These are phyloP conservation scores for Dactylorhiza incarnata DNA, from an alignment of 106 monocot species.

Conservation along the genomic window DNA sequence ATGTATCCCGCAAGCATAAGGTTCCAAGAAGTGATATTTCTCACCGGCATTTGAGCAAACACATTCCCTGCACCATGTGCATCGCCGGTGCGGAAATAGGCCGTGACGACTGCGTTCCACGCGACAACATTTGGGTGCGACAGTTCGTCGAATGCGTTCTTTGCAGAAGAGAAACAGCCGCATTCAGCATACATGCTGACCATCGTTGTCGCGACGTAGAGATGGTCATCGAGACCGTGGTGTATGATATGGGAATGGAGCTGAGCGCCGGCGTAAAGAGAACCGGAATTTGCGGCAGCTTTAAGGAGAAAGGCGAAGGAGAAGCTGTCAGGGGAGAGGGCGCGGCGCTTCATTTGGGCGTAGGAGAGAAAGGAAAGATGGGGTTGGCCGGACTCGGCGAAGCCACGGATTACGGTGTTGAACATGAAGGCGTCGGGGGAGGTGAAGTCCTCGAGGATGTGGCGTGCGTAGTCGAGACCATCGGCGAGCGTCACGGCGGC, in stretches of 20 bases:
- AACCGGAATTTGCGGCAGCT: slow-evolving; percentile 32
- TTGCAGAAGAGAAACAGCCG: slow-evolving; percentile 16
- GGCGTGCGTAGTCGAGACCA: slow-evolving; percentile 26
- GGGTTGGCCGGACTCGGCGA: slow-evolving; percentile 25
- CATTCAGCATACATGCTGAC: slow-evolving; percentile 55
- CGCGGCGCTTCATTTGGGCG: slow-evolving; percentile 23
- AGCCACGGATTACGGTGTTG: slow-evolving; percentile 59
- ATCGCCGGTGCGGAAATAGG: slow-evolving; percentile 28
- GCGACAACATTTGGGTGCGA: slow-evolving; percentile 46
- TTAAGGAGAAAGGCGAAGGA: slow-evolving; percentile 64
- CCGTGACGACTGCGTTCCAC: slow-evolving; percentile 58
- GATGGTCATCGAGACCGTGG: slow-evolving; percentile 38
- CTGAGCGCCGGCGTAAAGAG: slow-evolving; percentile 25
- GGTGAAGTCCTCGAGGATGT: slow-evolving; percentile 28
- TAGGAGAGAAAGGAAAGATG: slow-evolving; percentile 19
- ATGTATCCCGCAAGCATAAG: slow-evolving; percentile 58
- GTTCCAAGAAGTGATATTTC: slow-evolving; percentile 57
- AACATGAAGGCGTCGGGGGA: slow-evolving; percentile 50
- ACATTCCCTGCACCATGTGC: slow-evolving; percentile 18
- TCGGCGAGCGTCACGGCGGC: slow-evolving; percentile 24
- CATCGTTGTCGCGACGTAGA: slow-evolving; percentile 54
- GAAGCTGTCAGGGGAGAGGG: slow-evolving; percentile 48
- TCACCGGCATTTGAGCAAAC: slow-evolving; percentile 39
- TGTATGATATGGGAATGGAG: slow-evolving; percentile 32
- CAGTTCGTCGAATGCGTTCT: slow-evolving; percentile 38